Evolutionary conservation across 78 protist species (phyloP).

Genomic region (Bigelowiella natans): DNA sequence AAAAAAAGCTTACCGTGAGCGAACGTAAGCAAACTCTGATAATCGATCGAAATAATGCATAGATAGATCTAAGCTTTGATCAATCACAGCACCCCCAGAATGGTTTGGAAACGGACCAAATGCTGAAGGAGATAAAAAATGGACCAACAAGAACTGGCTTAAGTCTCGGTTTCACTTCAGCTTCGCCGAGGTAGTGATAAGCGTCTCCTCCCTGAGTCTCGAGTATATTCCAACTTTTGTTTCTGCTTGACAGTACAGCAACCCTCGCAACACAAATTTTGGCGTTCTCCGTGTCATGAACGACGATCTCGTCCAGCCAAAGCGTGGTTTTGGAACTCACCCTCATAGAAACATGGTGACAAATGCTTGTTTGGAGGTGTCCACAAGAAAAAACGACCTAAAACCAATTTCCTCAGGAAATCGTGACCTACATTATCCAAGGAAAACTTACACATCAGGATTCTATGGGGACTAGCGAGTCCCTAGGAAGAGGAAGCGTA

Average conservation of each 20-base stretch:
- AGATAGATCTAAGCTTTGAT: neutral
- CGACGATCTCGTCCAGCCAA: slow-evolving; percentile 35
- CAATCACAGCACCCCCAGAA: neutral
- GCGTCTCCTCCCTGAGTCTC: neutral
- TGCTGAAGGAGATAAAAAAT: too few relatives aligned
- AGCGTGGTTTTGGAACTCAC: slow-evolving; percentile 45
- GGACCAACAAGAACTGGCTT: slow-evolving; percentile 50
- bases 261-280: neutral
- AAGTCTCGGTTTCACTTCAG: slow-evolving; percentile 36
- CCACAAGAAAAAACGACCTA: neutral
- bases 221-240: neutral
- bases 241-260: neutral
- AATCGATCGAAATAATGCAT: neutral
- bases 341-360: too few relatives aligned
- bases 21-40: neutral
- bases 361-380: too few relatives aligned
- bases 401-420: slow-evolving; percentile 31
- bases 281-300: slow-evolving; percentile 56
- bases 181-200: slow-evolving; percentile 45
- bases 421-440: slow-evolving; percentile 39
- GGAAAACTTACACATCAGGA: slow-evolving; percentile 29
- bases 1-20: neutral
- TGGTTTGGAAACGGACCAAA: neutral
- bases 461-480: slow-evolving; percentile 38
- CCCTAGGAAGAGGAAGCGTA: slow-evolving; percentile 44